Conservation (phyloP, 345 rosid species). For the Noccaea bulbosa region DNA sequence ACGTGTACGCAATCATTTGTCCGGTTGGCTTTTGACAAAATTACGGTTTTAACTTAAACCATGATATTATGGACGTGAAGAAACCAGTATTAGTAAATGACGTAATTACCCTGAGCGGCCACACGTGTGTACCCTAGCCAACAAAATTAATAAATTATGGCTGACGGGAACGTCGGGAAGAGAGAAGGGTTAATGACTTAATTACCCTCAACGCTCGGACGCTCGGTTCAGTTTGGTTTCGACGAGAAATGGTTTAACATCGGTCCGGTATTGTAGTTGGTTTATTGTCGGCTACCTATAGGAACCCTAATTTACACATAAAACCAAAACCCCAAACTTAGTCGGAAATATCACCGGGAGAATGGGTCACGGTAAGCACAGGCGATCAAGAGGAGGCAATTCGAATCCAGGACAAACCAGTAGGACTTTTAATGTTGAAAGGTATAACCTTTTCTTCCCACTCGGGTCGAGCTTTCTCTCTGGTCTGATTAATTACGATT, state of each 20-base stretch:
- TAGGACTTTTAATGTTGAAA: constrained; percentile 36
- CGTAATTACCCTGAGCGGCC: no score
- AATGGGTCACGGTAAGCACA: constrained; percentile 43
- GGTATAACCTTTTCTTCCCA: constrained; percentile 19
- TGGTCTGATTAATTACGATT: constrained; percentile 10
- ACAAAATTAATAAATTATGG: not conserved
- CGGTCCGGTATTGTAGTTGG: constrained; percentile 20
- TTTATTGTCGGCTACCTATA: not conserved
- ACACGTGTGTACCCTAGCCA: not conserved
- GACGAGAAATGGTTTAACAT: not conserved
- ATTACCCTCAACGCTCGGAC: not conserved
- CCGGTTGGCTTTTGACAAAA: not conserved
- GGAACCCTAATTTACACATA: constrained; percentile 29
- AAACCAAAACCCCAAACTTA: constrained; percentile 29
- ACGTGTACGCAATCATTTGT: not conserved
- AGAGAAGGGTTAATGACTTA: not conserved
- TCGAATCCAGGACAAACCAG: constrained; percentile 38
- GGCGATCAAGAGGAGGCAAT: constrained; percentile 41
- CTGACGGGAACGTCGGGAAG: not conserved
- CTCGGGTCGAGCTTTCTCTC: not conserved
- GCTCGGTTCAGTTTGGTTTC: not conserved
- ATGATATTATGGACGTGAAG: not conserved
- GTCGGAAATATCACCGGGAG: constrained; percentile 36
- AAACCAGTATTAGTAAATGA: not conserved
- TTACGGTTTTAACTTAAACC: no score